Conservation (phyloP, 257 asterid species). For the Eustoma russellianum region DNA sequence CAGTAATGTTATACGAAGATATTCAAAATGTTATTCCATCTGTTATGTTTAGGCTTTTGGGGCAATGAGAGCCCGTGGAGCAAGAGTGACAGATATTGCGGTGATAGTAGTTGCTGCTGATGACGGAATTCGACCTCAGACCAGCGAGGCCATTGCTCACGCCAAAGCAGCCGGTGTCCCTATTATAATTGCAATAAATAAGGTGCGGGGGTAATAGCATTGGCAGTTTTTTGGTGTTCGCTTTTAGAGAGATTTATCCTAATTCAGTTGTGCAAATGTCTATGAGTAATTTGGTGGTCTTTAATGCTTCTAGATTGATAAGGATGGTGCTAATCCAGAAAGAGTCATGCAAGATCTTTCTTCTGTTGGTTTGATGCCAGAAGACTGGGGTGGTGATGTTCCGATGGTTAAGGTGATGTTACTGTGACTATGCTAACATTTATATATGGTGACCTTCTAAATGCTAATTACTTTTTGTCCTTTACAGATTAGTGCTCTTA, state of each 20-base stretch:
- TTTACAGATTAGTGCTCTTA: slow-evolving; percentile 90
- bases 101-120: slow-evolving; percentile 97
- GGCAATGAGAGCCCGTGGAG: slow-evolving; percentile 99
- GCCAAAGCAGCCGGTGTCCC: slow-evolving; percentile 97
- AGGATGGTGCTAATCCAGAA: slow-evolving; percentile 90
- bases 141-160: slow-evolving; percentile 96
- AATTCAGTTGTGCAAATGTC: slow-evolving; percentile 3
- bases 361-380: slow-evolving; percentile 84
- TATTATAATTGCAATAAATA: slow-evolving; percentile 82
- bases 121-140: slow-evolving; percentile 96
- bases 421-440: slow-evolving; percentile 8
- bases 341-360: slow-evolving; percentile 91
- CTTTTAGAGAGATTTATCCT: not conserved
- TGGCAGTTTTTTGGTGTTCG: slow-evolving; percentile 3
- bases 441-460: slow-evolving; percentile 1
- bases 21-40: not conserved
- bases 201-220: slow-evolving; percentile 32
- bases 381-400: slow-evolving; percentile 93
- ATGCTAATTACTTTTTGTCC: slow-evolving; percentile 21
- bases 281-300: slow-evolving; percentile 2
- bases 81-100: slow-evolving; percentile 96
- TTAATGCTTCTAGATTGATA: slow-evolving; percentile 53
- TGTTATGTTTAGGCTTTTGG: slow-evolving; percentile 68
- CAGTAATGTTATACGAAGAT: no score
- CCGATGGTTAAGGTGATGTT: slow-evolving; percentile 85